These are phyloP conservation scores for Penicillium antarcticum DNA, from an alignment of 495 filamentous ascomycete genomes.

Conservation along the genomic window DNA sequence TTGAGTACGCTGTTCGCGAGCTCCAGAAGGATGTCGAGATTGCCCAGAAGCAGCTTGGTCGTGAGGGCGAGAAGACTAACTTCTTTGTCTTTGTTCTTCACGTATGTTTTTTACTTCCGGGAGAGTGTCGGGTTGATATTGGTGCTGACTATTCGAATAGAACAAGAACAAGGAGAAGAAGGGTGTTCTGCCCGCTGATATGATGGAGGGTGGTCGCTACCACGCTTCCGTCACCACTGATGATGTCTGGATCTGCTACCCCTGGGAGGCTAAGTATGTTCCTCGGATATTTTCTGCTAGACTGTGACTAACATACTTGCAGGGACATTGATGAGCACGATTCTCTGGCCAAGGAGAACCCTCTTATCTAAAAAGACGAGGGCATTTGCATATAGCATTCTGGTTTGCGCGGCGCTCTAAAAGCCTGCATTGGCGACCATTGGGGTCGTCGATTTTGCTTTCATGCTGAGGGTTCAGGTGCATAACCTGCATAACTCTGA, in stretches of 20 bases:
- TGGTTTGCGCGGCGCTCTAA: conserved; percentile 22
- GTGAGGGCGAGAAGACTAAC: conserved; percentile 67
- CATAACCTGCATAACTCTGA: conserved; percentile 9
- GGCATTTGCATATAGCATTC: conserved; percentile 21
- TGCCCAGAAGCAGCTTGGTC: conserved; percentile 68
- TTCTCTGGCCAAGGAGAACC: conserved; percentile 56
- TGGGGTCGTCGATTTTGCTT: conserved; percentile 9
- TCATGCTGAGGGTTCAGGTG: conserved; percentile 8
- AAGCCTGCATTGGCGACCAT: conserved; percentile 7
- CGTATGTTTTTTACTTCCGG: conserved; percentile 50
- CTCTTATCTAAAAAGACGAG: conserved; percentile 25
- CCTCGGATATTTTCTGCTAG: not conserved
- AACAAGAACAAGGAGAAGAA: conserved; percentile 98
- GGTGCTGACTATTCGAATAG: conserved; percentile 37
- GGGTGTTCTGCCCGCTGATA: conserved; percentile 75
- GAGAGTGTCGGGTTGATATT: not conserved
- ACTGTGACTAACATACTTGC: conserved; percentile 8
- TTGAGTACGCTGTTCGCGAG: conserved; percentile 95
- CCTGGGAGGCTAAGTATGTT: conserved; percentile 89
- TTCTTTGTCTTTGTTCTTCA: conserved; percentile 96
- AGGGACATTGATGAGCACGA: conserved; percentile 95
- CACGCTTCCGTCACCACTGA: conserved; percentile 80
- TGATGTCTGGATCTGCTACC: conserved; percentile 98
- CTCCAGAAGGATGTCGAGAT: conserved; percentile 92
- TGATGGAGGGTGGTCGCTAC: conserved; percentile 74